These are phyloP conservation scores for Hypoxylon lienhwacheense DNA, from an alignment of 495 filamentous ascomycete species.

Conservation along the genomic window DNA sequence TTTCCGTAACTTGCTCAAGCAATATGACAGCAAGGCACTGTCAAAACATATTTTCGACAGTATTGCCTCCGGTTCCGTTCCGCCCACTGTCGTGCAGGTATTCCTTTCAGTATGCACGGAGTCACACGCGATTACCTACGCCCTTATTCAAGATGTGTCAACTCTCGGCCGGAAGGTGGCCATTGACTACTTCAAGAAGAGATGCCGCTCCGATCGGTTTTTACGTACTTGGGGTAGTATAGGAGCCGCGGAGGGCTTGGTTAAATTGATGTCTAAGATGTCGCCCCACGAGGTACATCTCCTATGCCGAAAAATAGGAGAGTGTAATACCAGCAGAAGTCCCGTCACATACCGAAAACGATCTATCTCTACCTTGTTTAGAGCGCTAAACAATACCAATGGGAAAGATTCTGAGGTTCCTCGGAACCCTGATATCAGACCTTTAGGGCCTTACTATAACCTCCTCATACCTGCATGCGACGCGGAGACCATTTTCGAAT, in stretches of 20 bases:
- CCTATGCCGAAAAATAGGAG: conserved; percentile 27
- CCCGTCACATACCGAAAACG: conserved; percentile 4
- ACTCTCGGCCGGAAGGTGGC: conserved; percentile 12
- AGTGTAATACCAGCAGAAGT: not conserved
- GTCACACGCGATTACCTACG: conserved; percentile 5
- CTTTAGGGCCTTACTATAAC: conserved; percentile 22
- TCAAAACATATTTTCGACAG: not conserved
- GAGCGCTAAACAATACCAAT: not conserved
- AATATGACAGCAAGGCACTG: not conserved
- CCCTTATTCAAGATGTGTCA: conserved; percentile 23
- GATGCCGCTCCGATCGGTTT: conserved; percentile 10
- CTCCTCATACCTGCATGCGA: conserved; percentile 24
- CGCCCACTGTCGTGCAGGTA: conserved; percentile 13
- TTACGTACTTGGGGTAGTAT: conserved; percentile 17
- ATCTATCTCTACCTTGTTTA: conserved; percentile 18
- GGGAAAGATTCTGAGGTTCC: too few species aligned
- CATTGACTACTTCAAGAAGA: conserved; percentile 16
- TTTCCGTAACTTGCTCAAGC: not conserved
- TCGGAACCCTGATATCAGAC: conserved; percentile 21
- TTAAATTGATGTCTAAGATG: conserved; percentile 27
- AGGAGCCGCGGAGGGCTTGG: conserved; percentile 22
- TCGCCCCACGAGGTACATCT: conserved; percentile 26
- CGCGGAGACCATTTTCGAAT: conserved; percentile 2
- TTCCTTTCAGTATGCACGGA: conserved; percentile 20
- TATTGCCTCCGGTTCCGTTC: conserved; percentile 16